These are phyloP conservation scores for Aspergillus saccharolyticus DNA, from an alignment of 495 filamentous ascomycete species.

Conservation along the genomic window DNA sequence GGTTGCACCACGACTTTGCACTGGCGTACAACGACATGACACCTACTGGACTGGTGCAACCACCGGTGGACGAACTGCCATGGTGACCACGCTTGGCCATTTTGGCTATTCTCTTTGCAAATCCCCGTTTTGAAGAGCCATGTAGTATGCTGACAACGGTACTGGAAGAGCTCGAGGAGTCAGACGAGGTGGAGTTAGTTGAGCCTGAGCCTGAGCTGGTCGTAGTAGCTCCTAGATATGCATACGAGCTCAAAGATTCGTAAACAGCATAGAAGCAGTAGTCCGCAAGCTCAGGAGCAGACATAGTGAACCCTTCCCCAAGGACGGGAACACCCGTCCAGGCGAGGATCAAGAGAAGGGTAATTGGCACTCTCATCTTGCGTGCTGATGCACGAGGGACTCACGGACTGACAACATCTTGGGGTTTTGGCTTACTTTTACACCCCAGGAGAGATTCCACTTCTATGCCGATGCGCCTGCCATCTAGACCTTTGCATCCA, in stretches of 20 bases:
- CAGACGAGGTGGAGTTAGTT: not conserved
- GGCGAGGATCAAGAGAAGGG: not conserved
- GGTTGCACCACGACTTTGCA: constrained; percentile 9
- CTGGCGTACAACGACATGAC: constrained; percentile 10
- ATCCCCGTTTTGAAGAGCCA: not conserved
- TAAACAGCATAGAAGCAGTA: constrained; percentile 7
- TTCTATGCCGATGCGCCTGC: too few relatives aligned
- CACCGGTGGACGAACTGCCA: not conserved
- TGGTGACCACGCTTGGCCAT: constrained; percentile 2
- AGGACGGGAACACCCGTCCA: not conserved
- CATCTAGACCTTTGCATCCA: not conserved
- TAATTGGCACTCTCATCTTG: not conserved
- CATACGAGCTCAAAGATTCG: not conserved
- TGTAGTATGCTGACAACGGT: not conserved
- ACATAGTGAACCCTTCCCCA: not conserved
- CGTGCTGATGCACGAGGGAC: not conserved
- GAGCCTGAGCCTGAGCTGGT: not conserved
- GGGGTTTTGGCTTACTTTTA: not conserved
- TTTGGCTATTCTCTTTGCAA: not conserved
- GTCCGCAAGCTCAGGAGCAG: not conserved
- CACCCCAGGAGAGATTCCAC: too few relatives aligned
- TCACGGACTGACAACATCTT: not conserved
- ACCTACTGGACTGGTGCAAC: constrained; percentile 3
- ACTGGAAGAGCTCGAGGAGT: not conserved
- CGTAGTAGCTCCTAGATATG: not conserved